Evolutionary conservation across 192 early-diverging fungal species (phyloP).

Genomic region (Phycomyces blakesleeanus): DNA sequence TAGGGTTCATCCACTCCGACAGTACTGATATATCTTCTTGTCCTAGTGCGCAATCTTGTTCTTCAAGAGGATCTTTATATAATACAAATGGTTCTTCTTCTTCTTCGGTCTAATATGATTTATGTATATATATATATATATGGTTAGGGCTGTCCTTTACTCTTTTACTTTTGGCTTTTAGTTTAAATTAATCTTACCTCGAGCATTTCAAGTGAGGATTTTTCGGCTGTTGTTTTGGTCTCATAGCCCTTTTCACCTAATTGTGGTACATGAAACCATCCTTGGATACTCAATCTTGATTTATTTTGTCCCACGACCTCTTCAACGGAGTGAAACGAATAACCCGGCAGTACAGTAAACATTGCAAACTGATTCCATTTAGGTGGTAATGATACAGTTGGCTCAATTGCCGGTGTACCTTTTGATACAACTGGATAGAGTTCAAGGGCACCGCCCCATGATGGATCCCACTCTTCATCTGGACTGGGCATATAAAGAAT

Average conservation of each 20-base stretch:
- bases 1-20: conserved; percentile 50
- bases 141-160: too few relatives aligned
- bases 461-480: conserved; percentile 48
- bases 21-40: conserved; percentile 45
- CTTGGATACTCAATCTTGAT: conserved; percentile 59
- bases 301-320: conserved; percentile 60
- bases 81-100: conserved; percentile 29
- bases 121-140: too few relatives aligned
- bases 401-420: conserved; percentile 56
- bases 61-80: conserved; percentile 6
- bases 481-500: conserved; percentile 75
- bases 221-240: conserved; percentile 35
- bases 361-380: conserved; percentile 76
- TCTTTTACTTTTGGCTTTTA: too few relatives aligned
- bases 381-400: conserved; percentile 53
- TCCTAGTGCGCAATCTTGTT: conserved; percentile 18
- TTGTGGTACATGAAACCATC: conserved; percentile 78
- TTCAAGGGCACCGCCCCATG: conserved; percentile 70
- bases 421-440: conserved; percentile 64
- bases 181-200: conserved; percentile 6
- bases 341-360: conserved; percentile 75
- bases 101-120: conserved; percentile 4
- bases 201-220: conserved; percentile 54
- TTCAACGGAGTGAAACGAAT: conserved; percentile 75
- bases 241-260: conserved; percentile 62